phyloP scores from a whole-genome alignment of 441 rosid genomes.

The Jatropha multifida region DNA sequence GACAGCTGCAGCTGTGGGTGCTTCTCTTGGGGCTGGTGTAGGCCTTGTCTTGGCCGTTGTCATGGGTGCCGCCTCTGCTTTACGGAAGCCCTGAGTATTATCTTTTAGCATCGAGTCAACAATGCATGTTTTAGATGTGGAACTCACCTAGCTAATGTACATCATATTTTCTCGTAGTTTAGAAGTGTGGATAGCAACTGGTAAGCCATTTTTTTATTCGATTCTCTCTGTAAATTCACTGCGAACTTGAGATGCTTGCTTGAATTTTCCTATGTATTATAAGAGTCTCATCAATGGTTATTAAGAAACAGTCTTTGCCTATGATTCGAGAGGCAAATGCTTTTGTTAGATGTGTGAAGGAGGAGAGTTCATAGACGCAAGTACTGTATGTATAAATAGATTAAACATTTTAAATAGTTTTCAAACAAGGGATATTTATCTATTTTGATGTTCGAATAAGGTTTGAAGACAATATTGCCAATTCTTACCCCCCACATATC shows the following conservation, averaged over 20 bases:
- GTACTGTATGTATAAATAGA: too few species aligned
- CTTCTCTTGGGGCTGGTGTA: constrained; percentile 90
- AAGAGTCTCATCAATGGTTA: neutral
- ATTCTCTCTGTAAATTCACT: constrained; percentile 26
- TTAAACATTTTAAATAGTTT: too few species aligned
- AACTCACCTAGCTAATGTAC: constrained; percentile 7
- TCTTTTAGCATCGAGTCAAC: neutral
- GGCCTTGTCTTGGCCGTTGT: constrained; percentile 91
- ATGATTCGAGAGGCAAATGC: too few species aligned
- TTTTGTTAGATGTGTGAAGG: too few species aligned
- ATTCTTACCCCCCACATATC: neutral
- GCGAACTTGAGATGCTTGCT: constrained; percentile 1
- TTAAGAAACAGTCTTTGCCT: neutral
- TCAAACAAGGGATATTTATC: too few species aligned
- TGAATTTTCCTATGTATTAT: too few species aligned
- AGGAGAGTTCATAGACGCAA: too few species aligned
- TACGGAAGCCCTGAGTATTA: constrained; percentile 77
- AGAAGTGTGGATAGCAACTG: neutral
- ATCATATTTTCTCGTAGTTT: neutral
- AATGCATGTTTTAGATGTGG: neutral
- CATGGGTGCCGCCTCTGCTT: constrained; percentile 97
- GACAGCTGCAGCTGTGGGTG: constrained; percentile 89
- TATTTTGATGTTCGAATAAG: too few species aligned
- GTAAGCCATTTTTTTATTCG: constrained; percentile 29
- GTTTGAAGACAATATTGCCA: neutral